Conservation (phyloP, 2,329 filamentous ascomycete genomes). For the Graphilbum fragrans region DNA sequence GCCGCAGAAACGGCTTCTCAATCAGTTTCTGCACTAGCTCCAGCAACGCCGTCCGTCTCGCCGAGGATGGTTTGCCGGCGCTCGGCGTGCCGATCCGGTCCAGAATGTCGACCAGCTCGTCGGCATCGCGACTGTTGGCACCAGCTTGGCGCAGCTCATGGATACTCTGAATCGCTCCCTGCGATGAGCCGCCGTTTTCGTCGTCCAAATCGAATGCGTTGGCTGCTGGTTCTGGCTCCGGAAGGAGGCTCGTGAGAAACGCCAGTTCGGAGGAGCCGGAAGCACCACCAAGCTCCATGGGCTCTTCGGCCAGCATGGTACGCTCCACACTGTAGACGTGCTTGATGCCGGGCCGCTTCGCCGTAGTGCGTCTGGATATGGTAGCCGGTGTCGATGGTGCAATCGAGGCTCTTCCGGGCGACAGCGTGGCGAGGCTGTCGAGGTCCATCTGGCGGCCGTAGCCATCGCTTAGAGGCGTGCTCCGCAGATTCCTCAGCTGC, state of each 20-base stretch:
- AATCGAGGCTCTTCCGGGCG: conserved; percentile 6
- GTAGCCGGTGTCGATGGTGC: conserved; percentile 9
- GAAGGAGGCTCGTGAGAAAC: conserved; percentile 14
- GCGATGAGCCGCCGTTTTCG: conserved; percentile 29
- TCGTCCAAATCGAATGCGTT: conserved; percentile 25
- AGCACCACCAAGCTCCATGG: conserved; percentile 8
- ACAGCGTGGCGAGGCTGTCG: conserved; percentile 8
- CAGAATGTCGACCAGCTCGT: conserved; percentile 52
- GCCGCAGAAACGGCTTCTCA: conserved; percentile 49
- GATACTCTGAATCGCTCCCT: conserved; percentile 46
- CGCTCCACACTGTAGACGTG: conserved; percentile 26
- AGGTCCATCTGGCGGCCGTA: conserved; percentile 5
- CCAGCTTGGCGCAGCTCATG: conserved; percentile 55
- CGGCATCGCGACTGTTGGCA: conserved; percentile 52
- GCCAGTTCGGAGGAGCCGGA: conserved; percentile 12
- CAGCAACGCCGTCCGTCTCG: conserved; percentile 45
- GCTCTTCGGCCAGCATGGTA: conserved; percentile 23
- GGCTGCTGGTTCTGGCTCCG: conserved; percentile 10
- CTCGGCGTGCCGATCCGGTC: conserved; percentile 44
- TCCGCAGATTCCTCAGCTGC: conserved; percentile 1
- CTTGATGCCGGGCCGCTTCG: conserved; percentile 19
- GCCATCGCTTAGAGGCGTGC: conserved; percentile 7
- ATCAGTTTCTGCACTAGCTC: conserved; percentile 48
- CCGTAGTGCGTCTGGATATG: conserved; percentile 10
- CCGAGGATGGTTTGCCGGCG: conserved; percentile 28